Evolutionary conservation across 495 filamentous ascomycete species (phyloP).

Genomic region (Mycothermus thermophilus): DNA sequence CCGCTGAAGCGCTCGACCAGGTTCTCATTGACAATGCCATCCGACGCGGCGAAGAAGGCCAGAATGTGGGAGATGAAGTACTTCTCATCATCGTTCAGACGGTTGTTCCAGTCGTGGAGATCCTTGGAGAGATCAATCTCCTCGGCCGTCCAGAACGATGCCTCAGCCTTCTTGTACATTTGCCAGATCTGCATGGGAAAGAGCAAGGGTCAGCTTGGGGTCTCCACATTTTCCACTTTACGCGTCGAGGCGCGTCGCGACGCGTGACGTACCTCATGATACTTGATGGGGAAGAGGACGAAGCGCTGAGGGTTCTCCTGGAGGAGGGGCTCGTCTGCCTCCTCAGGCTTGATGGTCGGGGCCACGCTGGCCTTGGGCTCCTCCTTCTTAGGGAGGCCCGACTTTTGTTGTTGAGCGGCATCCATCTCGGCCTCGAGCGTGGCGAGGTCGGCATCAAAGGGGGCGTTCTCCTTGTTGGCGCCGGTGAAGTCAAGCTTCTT

Average conservation of each 20-base stretch:
- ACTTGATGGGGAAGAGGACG: constrained; percentile 97
- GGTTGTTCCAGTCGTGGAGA: constrained; percentile 97
- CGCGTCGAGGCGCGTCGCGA: constrained; percentile 42
- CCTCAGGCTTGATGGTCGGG: constrained; percentile 50
- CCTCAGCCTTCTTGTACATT: constrained; percentile 99
- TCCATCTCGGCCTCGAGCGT: constrained; percentile 42
- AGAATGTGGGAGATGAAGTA: constrained; percentile 98
- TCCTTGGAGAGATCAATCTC: constrained; percentile 99
- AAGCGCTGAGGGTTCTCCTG: constrained; percentile 94
- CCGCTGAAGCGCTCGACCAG: constrained; percentile 93
- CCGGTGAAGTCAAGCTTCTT: constrained; percentile 75
- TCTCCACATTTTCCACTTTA: constrained; percentile 43
- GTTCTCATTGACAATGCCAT: constrained; percentile 99
- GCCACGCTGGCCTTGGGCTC: constrained; percentile 37
- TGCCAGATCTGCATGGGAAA: constrained; percentile 97
- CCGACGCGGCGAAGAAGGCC: constrained; percentile 98
- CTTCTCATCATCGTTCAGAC: constrained; percentile 88
- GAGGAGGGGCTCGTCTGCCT: constrained; percentile 78
- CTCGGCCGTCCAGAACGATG: constrained; percentile 98
- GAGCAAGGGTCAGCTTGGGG: background rate
- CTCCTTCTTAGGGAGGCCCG: constrained; percentile 28
- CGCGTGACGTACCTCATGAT: constrained; percentile 64
- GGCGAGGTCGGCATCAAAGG: constrained; percentile 41
- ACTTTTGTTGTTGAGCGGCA: constrained; percentile 36
- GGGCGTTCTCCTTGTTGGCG: constrained; percentile 71